phyloP scores from a whole-genome alignment of 1,139 yeast genomes.

The Hemisphaericaspora xylofermentans region DNA sequence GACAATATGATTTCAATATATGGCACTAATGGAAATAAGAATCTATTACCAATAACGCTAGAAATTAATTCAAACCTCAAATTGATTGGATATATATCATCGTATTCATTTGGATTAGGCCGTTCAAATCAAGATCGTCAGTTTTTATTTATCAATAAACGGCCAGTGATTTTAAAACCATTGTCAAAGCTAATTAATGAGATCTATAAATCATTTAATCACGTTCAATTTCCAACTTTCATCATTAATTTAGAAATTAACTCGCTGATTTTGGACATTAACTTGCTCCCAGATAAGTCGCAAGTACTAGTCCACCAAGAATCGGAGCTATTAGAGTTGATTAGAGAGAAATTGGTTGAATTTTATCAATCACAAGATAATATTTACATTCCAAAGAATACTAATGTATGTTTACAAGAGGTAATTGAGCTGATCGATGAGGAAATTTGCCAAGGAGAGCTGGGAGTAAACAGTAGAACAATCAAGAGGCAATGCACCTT shows the following conservation, averaged over 20 bases:
- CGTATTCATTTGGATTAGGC: conserved; percentile 68
- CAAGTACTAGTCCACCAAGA: conserved; percentile 71
- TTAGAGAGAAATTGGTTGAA: conserved; percentile 40
- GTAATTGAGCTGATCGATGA: conserved; percentile 6
- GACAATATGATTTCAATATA: conserved; percentile 66
- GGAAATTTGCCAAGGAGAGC: conserved; percentile 12
- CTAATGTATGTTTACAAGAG: background rate
- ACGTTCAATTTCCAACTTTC: conserved; percentile 73
- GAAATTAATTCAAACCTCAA: conserved; percentile 25
- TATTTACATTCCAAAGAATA: conserved; percentile 35
- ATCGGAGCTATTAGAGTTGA: conserved; percentile 47
- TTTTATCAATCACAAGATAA: conserved; percentile 50
- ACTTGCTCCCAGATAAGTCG: conserved; percentile 89
- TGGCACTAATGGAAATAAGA: conserved; percentile 64
- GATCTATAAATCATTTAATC: conserved; percentile 66
- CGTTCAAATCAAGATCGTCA: conserved; percentile 75
- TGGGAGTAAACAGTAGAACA: conserved; percentile 6
- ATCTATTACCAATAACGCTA: conserved; percentile 51
- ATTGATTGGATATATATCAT: conserved; percentile 66
- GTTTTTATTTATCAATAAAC: conserved; percentile 62
- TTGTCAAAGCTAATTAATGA: conserved; percentile 67
- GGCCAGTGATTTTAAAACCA: conserved; percentile 68
- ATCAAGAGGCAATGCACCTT: conserved; percentile 9
- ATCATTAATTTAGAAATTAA: conserved; percentile 58
- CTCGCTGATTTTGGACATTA: conserved; percentile 64